A percentile compares a stretch with the other conserved stretches of the same genome.
phyloP scores from a whole-genome alignment of 257 asterid species.

The Solanum raphanifolium region DNA sequence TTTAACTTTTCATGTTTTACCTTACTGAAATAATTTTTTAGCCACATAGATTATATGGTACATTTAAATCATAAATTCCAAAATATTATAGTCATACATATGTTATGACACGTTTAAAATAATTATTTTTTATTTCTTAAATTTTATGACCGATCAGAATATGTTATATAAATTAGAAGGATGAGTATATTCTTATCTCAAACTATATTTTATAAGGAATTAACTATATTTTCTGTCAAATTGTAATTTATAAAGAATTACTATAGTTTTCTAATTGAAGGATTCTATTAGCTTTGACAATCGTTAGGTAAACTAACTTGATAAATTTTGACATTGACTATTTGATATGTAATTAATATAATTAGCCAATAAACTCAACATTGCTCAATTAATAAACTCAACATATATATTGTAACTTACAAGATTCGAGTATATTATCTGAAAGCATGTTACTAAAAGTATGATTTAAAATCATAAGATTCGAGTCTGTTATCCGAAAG shows the following conservation, averaged over 20 bases:
- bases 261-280: neutral
- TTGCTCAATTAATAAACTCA: no score
- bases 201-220: neutral
- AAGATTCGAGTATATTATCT: no score
- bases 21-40: no score
- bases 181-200: neutral
- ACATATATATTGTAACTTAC: no score
- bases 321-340: neutral
- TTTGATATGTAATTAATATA: neutral
- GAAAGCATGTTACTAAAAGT: no score
- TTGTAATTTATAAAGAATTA: neutral
- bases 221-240: neutral
- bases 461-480: no score
- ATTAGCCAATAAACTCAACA: no score
- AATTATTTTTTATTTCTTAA: fast-evolving
- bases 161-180: neutral
- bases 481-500: no score
- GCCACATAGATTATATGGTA: no score
- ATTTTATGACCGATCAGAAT: neutral
- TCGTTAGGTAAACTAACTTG: neutral
- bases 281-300: neutral
- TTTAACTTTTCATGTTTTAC: neutral
- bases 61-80: no score
- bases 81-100: no score
- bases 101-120: no score